Percentiles rank a stretch among this genome's conserved stretches.
Evolutionary conservation across 1,139 yeast species (phyloP).

Genomic region (Pichia sp.): DNA sequence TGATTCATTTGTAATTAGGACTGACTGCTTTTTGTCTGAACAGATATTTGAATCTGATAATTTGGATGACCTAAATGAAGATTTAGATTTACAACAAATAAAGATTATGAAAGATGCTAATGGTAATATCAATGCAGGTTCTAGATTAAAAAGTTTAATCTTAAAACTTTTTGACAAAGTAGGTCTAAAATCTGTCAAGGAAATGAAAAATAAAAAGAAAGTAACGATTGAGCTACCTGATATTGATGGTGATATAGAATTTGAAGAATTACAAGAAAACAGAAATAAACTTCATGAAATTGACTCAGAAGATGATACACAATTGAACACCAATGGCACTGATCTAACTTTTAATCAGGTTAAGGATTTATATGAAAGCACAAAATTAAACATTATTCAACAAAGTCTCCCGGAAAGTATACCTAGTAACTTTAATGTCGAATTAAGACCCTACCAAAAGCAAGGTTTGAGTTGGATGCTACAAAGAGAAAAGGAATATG

Average conservation of each 20-base stretch:
- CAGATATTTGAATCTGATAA: slow-evolving; percentile 38
- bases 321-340: too few relatives aligned
- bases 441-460: slow-evolving; percentile 65
- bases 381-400: slow-evolving; percentile 46
- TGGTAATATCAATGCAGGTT: slow-evolving; percentile 11
- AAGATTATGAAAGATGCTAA: slow-evolving; percentile 8
- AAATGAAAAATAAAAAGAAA: not conserved
- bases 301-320: slow-evolving; percentile 6
- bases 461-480: slow-evolving; percentile 85
- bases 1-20: slow-evolving; percentile 32
- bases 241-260: slow-evolving; percentile 2
- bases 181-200: slow-evolving; percentile 4
- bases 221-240: not conserved
- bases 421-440: slow-evolving; percentile 55
- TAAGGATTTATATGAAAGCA: slow-evolving; percentile 63
- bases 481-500: slow-evolving; percentile 52
- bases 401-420: slow-evolving; percentile 53
- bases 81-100: slow-evolving; percentile 7
- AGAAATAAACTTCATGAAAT: slow-evolving; percentile 5
- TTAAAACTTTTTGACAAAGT: slow-evolving; percentile 11
- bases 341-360: slow-evolving; percentile 64
- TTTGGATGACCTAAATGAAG: slow-evolving; percentile 4
- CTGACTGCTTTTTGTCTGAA: slow-evolving; percentile 37
- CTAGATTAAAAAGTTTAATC: slow-evolving; percentile 12
- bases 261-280: not conserved